A percentile compares a stretch with the other conserved stretches of the same genome.
Conservation (phyloP, 257 asterid species). For the Penstemon newberryi region DNA sequence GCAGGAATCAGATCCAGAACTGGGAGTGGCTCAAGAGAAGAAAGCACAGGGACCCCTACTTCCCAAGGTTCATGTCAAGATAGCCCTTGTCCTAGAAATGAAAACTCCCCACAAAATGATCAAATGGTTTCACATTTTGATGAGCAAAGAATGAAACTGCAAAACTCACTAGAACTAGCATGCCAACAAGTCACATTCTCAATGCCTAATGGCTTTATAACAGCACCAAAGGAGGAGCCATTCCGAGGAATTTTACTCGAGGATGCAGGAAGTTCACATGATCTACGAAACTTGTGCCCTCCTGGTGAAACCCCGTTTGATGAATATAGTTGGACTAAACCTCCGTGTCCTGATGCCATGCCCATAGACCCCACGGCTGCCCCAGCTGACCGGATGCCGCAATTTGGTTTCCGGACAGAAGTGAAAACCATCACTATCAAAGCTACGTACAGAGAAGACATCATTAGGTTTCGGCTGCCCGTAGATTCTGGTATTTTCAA, state of each 20-base stretch:
- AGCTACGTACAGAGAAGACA: conserved; percentile 75
- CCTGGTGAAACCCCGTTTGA: conserved; percentile 47
- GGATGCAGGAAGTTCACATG: conserved; percentile 86
- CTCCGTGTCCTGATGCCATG: conserved; percentile 31
- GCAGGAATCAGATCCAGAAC: conserved; percentile 52
- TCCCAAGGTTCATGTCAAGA: conserved; percentile 82
- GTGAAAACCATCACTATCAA: conserved; percentile 62
- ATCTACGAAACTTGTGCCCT: conserved; percentile 62
- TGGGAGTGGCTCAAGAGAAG: conserved; percentile 78
- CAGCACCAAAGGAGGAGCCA: conserved; percentile 44
- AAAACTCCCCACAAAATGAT: conserved; percentile 50
- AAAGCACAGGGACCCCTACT: conserved; percentile 72
- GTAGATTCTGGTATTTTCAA: conserved; percentile 48
- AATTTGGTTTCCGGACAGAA: conserved; percentile 47
- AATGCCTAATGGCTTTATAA: conserved; percentile 35
- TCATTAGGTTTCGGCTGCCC: conserved; percentile 68
- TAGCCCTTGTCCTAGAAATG: conserved; percentile 50
- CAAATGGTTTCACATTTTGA: conserved; percentile 45
- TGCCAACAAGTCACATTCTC: conserved; percentile 49
- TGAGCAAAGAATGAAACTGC: conserved; percentile 35
- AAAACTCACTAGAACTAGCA: conserved; percentile 31
- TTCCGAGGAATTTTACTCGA: conserved; percentile 67
- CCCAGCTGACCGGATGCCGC: conserved; percentile 41
- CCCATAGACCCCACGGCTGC: conserved; percentile 39
- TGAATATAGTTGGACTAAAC: conserved; percentile 63